phyloP scores from a whole-genome alignment of 2,329 filamentous ascomycete genomes.

The Aspergillus sp. region DNA sequence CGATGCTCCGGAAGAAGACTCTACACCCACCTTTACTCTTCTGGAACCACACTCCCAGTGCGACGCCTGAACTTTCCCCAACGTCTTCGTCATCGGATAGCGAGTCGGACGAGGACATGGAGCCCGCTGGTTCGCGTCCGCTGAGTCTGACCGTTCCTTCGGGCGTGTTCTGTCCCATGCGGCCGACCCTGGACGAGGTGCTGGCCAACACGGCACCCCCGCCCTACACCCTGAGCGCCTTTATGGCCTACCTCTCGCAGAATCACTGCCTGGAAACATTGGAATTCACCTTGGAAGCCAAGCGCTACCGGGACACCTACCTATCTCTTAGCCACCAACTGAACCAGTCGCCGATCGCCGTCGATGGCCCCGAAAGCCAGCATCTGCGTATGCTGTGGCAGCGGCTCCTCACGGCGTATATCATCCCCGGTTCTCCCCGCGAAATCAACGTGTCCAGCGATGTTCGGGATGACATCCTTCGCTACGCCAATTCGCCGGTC shows the following conservation, averaged over 20 bases:
- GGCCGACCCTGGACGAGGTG: slow-evolving; percentile 81
- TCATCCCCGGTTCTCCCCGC: slow-evolving; percentile 76
- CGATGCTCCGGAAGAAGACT: slow-evolving; percentile 41
- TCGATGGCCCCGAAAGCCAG: slow-evolving; percentile 59
- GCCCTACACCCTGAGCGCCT: slow-evolving; percentile 87
- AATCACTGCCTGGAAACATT: slow-evolving; percentile 96
- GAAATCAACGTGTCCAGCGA: slow-evolving; percentile 88
- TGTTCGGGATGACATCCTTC: slow-evolving; percentile 78
- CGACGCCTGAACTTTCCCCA: slow-evolving; percentile 47
- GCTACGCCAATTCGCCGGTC: slow-evolving; percentile 55
- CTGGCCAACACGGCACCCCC: slow-evolving; percentile 80
- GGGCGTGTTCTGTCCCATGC: slow-evolving; percentile 44
- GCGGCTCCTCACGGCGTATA: slow-evolving; percentile 85
- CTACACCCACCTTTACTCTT: slow-evolving; percentile 35
- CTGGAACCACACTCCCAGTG: slow-evolving; percentile 41
- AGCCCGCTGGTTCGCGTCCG: slow-evolving; percentile 42
- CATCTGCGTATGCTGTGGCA: slow-evolving; percentile 82
- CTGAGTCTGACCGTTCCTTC: slow-evolving; percentile 43
- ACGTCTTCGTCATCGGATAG: slow-evolving; percentile 41
- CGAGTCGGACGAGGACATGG: slow-evolving; percentile 47
- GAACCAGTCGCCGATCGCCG: slow-evolving; percentile 45
- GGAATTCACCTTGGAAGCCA: slow-evolving; percentile 93
- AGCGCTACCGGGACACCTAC: slow-evolving; percentile 73
- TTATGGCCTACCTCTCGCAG: slow-evolving; percentile 94
- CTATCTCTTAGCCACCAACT: slow-evolving; percentile 56